Base-by-base conservation (phyloP, 345 rosid genomes). In the Hypericum perforatum region DNA sequence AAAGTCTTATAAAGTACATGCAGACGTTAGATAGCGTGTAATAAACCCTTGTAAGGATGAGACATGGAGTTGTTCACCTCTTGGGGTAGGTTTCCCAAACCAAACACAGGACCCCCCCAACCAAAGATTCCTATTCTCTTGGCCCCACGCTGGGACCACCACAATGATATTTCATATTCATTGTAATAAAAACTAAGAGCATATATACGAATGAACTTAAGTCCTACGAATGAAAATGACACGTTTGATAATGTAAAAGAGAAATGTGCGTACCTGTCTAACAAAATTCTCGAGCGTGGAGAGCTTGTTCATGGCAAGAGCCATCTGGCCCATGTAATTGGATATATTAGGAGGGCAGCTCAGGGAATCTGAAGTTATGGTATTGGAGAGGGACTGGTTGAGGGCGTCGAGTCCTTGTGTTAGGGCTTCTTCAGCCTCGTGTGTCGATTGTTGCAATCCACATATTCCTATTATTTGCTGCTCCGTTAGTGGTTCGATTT, bases 241-340 rank as follows among this genome's bases (percentile, higher is more conserved):
- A 22, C 32, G 32, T 22, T 14, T 0, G 7, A 45, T 45, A 2
- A 10, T 37, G 38, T 29, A 4, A 5, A 40, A 6, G 7, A 11
- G 32, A 8, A 22, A 11, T 51, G 49, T 39, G 39, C 44, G 14
- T 70, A 94, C 99, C 99, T 94, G 97, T 66, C 89, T 79, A 54
- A 94, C 95, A 44, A 89, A 86, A 41, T 84, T 84, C 73, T 94
- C 94, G 11, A 86, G 73, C 10, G 91, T 62, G 29, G 97, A 84
- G 65, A 94, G 97, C 78, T 94, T 94, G 82, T 72, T 94, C 73
- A 94, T 86, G 71, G 97, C 99, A 0, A 78, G 38, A 46, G 97
- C 86, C 99, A 94, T 94, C 45, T 89, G 97, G 45, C 86, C 83
- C 97, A 94, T 94, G 78, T 82, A 89, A 74, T 82, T 94, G 16